phyloP scores from a whole-genome alignment of 1,284 basidiomycete species.

The Laetiporus sulphureus region DNA sequence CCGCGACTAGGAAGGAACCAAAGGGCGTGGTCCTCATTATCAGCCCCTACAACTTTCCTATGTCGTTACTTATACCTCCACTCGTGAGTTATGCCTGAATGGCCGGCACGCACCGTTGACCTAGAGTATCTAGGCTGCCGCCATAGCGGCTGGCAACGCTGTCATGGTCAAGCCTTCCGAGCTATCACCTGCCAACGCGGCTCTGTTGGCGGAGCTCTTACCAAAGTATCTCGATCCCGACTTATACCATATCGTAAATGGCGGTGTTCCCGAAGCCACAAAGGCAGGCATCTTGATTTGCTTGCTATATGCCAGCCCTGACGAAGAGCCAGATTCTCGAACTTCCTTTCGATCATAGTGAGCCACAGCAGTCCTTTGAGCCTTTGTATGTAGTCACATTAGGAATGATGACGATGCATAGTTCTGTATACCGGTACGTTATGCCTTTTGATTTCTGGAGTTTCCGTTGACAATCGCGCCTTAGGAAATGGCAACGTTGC shows the following conservation, averaged over 20 bases:
- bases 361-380: too few species aligned
- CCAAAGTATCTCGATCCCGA: slow-evolving; percentile 80
- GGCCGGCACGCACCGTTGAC: too few species aligned
- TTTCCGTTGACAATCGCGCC: too few species aligned
- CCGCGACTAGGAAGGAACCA: slow-evolving; percentile 65
- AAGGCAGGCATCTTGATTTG: slow-evolving; percentile 32
- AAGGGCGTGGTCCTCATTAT: slow-evolving; percentile 72
- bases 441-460: too few species aligned
- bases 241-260: slow-evolving; percentile 69
- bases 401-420: too few species aligned
- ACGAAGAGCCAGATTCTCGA: slow-evolving; percentile 52
- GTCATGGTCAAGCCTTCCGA: slow-evolving; percentile 81
- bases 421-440: slow-evolving; percentile 50
- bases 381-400: too few species aligned
- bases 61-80: slow-evolving; percentile 47
- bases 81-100: slow-evolving; percentile 34
- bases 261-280: slow-evolving; percentile 69
- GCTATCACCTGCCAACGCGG: slow-evolving; percentile 58
- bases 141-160: slow-evolving; percentile 77
- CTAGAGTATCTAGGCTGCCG: slow-evolving; percentile 43
- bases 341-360: slow-evolving; percentile 83
- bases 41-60: slow-evolving; percentile 52
- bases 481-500: slow-evolving; percentile 71
- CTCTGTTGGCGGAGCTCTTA: slow-evolving; percentile 67
- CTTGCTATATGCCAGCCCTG: not conserved